phyloP scores from a whole-genome alignment of 1,284 basidiomycete genomes.

The Athelia psychrophila region DNA sequence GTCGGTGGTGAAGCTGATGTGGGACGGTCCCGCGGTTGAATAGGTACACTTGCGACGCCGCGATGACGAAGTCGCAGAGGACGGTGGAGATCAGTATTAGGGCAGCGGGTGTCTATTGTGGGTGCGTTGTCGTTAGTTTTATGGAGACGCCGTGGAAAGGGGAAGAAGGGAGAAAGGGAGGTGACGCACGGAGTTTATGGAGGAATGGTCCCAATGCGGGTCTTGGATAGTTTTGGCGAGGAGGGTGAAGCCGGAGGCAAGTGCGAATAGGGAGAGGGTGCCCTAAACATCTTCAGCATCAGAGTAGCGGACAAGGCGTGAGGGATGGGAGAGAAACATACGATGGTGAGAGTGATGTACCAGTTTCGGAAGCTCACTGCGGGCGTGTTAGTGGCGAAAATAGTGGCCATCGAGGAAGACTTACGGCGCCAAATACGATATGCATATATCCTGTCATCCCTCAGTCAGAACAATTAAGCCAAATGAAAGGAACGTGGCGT shows the following conservation, averaged over 20 bases:
- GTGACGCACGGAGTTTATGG: constrained; percentile 21
- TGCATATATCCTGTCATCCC: constrained; percentile 22
- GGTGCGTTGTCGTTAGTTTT: too few relatives aligned
- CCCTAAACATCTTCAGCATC: not conserved
- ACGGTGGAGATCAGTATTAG: constrained; percentile 26
- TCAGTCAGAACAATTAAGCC: not conserved
- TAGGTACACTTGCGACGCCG: constrained; percentile 25
- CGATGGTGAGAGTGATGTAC: constrained; percentile 22
- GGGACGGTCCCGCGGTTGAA: constrained; percentile 11
- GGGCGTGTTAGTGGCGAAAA: not conserved
- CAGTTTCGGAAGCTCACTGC: constrained; percentile 25
- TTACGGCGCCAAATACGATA: constrained; percentile 28
- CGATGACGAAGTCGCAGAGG: constrained; percentile 27
- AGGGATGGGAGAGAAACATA: constrained; percentile 12
- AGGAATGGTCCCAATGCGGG: constrained; percentile 23
- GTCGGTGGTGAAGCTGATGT: too few relatives aligned
- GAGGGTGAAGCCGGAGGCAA: not conserved
- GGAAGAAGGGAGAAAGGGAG: not conserved
- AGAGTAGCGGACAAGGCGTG: not conserved
- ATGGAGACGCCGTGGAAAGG: too few relatives aligned
- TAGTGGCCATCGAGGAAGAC: not conserved
- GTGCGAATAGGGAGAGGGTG: not conserved
- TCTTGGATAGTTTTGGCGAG: constrained; percentile 20
- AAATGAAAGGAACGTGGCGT: constrained; percentile 4
- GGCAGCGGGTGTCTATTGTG: constrained; percentile 23